A percentile compares a stretch with the other conserved stretches of the same genome.
phyloP scores from a whole-genome alignment of 148 eudicot species.

The Cornus florida region DNA sequence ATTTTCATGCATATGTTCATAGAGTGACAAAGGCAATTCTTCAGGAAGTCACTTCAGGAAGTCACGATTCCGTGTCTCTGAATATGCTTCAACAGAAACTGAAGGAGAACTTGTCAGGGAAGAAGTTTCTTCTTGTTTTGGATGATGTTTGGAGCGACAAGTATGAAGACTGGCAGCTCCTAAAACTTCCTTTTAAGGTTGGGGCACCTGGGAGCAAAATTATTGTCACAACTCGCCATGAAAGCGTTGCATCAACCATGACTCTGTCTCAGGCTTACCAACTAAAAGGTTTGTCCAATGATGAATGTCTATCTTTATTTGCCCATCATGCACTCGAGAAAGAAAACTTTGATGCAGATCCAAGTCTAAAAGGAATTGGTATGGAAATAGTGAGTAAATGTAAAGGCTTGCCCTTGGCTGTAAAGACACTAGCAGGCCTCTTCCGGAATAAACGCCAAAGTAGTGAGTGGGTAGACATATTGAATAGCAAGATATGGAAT shows the following conservation, averaged over 20 bases:
- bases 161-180: not conserved
- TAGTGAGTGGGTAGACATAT: slow-evolving; percentile 18
- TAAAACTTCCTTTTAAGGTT: not conserved
- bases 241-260: not conserved
- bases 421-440: slow-evolving; percentile 20
- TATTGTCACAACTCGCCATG: slow-evolving; percentile 21
- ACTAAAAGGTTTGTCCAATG: not conserved
- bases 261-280: slow-evolving; percentile 11
- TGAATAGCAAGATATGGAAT: not conserved
- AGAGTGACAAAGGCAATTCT: slow-evolving; percentile 2
- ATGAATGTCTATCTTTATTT: not conserved
- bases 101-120: not conserved
- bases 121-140: too few relatives aligned
- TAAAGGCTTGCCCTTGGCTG: slow-evolving; percentile 28
- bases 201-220: slow-evolving; percentile 25
- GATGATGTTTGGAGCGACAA: slow-evolving; percentile 21
- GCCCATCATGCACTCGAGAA: too few relatives aligned
- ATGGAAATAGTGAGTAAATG: slow-evolving; percentile 18
- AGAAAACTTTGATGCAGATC: not conserved
- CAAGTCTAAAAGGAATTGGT: slow-evolving; percentile 3
- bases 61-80: too few relatives aligned
- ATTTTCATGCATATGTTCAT: not conserved
- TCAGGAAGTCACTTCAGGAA: too few relatives aligned
- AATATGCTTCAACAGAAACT: too few relatives aligned
- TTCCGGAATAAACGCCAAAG: slow-evolving; percentile 7